phyloP scores from a whole-genome alignment of 2,329 filamentous ascomycete species.

The Periconia digitata region DNA sequence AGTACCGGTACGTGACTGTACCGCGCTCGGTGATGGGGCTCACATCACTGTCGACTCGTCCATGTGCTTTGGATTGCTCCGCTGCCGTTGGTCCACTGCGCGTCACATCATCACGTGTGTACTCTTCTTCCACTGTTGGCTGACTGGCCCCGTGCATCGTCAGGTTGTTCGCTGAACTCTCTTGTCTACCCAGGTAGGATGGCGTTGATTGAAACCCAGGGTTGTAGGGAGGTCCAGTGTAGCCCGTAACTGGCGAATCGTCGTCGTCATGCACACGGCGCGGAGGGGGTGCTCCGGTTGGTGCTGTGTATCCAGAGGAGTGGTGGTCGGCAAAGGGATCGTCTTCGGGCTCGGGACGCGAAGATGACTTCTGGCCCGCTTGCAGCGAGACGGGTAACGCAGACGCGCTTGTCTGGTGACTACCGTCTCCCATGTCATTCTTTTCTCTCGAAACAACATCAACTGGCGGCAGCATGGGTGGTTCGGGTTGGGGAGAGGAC shows the following conservation, averaged over 20 bases:
- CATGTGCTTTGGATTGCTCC: slow-evolving; percentile 13
- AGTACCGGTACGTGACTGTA: slow-evolving; percentile 42
- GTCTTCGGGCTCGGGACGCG: slow-evolving; percentile 20
- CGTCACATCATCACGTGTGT: slow-evolving; percentile 21
- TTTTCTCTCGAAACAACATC: slow-evolving; percentile 10
- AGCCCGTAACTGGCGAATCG: slow-evolving; percentile 13
- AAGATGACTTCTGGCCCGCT: slow-evolving; percentile 13
- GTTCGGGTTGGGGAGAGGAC: slow-evolving; percentile 20
- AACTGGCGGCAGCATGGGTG: slow-evolving; percentile 22
- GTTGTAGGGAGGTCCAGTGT: slow-evolving; percentile 30
- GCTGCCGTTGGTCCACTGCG: slow-evolving; percentile 27
- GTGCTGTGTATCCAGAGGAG: slow-evolving; percentile 34
- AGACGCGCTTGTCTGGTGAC: slow-evolving; percentile 2
- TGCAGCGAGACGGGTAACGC: slow-evolving; percentile 30
- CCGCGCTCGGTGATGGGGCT: slow-evolving; percentile 41
- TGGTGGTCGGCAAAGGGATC: slow-evolving; percentile 49
- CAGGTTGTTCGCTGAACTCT: slow-evolving; percentile 45
- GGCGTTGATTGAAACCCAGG: slow-evolving; percentile 43
- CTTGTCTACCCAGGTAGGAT: slow-evolving; percentile 48
- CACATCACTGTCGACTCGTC: slow-evolving; percentile 28
- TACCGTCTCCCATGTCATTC: slow-evolving; percentile 19
- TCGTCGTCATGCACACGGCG: slow-evolving; percentile 14
- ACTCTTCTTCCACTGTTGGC: slow-evolving; percentile 28
- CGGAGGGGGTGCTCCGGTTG: slow-evolving; percentile 22
- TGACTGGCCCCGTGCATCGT: slow-evolving; percentile 49